phyloP scores from a whole-genome alignment of 2,329 filamentous ascomycete species.

The Pseudopyrenochaeta lycopersici region DNA sequence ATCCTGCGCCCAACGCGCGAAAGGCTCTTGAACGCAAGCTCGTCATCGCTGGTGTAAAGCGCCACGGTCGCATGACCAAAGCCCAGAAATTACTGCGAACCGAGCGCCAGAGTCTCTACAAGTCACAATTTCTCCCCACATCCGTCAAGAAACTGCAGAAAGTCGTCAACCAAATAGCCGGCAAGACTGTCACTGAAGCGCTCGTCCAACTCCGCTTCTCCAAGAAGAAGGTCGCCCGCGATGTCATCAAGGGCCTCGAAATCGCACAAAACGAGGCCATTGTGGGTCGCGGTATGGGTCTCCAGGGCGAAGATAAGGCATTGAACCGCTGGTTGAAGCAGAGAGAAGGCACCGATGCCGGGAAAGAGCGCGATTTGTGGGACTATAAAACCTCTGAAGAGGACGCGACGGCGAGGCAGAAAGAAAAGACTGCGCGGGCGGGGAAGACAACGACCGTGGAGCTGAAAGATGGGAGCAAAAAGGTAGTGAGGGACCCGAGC shows the following conservation, averaged over 20 bases:
- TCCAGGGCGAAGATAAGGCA: slow-evolving; percentile 54
- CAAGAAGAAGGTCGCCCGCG: slow-evolving; percentile 88
- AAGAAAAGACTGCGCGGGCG: slow-evolving; percentile 16
- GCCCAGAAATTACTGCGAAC: slow-evolving; percentile 73
- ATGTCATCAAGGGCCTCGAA: slow-evolving; percentile 81
- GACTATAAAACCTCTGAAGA: slow-evolving; percentile 22
- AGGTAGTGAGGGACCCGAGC: slow-evolving; percentile 77
- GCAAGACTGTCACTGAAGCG: slow-evolving; percentile 93
- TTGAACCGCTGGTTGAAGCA: slow-evolving; percentile 31
- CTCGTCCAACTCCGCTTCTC: slow-evolving; percentile 95
- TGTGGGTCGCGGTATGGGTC: slow-evolving; percentile 83
- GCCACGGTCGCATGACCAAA: slow-evolving; percentile 72
- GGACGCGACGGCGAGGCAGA: slow-evolving; percentile 6
- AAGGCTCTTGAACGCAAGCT: slow-evolving; percentile 84
- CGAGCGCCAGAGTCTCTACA: slow-evolving; percentile 66
- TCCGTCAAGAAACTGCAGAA: slow-evolving; percentile 91
- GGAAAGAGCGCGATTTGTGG: slow-evolving; percentile 15
- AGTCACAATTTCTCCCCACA: slow-evolving; percentile 80
- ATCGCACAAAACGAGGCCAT: slow-evolving; percentile 83
- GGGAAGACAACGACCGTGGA: slow-evolving; percentile 68
- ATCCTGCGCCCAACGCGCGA: slow-evolving; percentile 78
- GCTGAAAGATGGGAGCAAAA: slow-evolving; percentile 77
- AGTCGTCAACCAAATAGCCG: slow-evolving; percentile 85
- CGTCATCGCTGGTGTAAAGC: slow-evolving; percentile 77
- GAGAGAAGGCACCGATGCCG: slow-evolving; percentile 18